Evolutionary conservation across 2,329 filamentous ascomycete species (phyloP).

Genomic region (Colletotrichum tropicale): DNA sequence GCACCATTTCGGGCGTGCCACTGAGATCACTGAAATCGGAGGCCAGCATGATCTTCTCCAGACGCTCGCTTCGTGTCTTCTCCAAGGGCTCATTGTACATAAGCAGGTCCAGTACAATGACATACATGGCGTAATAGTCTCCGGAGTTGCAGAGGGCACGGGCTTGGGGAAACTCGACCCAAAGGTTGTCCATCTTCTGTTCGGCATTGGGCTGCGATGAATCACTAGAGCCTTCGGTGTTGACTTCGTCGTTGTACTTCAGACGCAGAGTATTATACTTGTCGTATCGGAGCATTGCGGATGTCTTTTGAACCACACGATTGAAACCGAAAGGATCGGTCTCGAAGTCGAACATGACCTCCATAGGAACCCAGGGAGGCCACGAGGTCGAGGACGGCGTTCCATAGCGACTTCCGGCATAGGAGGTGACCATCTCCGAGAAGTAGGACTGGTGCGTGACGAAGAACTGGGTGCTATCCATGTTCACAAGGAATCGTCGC

Average conservation of each 20-base stretch:
- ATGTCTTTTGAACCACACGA: slow-evolving; percentile 95
- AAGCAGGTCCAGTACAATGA: slow-evolving; percentile 94
- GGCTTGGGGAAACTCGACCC: slow-evolving; percentile 94
- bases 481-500: slow-evolving; percentile 88
- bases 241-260: slow-evolving; percentile 96
- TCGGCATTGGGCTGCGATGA: slow-evolving; percentile 65
- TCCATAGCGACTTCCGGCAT: slow-evolving; percentile 93
- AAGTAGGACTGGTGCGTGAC: slow-evolving; percentile 95
- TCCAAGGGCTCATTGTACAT: slow-evolving; percentile 96
- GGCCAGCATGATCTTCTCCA: slow-evolving; percentile 98
- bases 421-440: slow-evolving; percentile 83
- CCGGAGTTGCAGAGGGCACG: slow-evolving; percentile 95
- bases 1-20: slow-evolving; percentile 92
- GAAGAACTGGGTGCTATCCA: slow-evolving; percentile 98
- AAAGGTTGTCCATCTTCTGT: slow-evolving; percentile 91
- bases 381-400: slow-evolving; percentile 83
- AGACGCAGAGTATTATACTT: slow-evolving; percentile 97
- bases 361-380: slow-evolving; percentile 98
- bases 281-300: slow-evolving; percentile 91
- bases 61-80: slow-evolving; percentile 92
- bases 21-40: slow-evolving; percentile 98
- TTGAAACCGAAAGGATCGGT: slow-evolving; percentile 97
- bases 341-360: slow-evolving; percentile 97
- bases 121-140: slow-evolving; percentile 97
- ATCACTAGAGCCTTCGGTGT: slow-evolving; percentile 61